Base-by-base conservation (phyloP, 2,329 filamentous ascomycete genomes). In the Alternaria ethzedia region DNA sequence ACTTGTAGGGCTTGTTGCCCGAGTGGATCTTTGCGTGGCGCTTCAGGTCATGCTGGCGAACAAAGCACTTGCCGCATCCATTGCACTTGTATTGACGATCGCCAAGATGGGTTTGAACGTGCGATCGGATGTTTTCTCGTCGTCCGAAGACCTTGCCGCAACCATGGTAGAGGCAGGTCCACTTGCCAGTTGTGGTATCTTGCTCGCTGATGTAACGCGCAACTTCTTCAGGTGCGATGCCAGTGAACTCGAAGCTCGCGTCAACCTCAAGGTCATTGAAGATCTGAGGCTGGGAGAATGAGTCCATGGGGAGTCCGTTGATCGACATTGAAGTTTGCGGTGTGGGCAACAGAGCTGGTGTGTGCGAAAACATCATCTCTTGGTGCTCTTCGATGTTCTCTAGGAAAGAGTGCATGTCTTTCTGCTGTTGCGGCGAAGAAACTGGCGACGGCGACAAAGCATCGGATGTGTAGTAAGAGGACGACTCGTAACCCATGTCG, bases 121-220 rank as follows among this genome's bases (percentile, higher is more conserved):
- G 96, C 1, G 94, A 97, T 79, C 97, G 97, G 84, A 98, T 97
- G 82, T 99, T 98, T 80, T 99, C 96, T 80, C 97, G 97, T 71
- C 96, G 89, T n/a, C 94, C 95, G 77, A 99, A 98, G 57, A 90
- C 88, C 80, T 97, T 97, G 71, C 90, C 88, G 80, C 96, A 99
- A 26, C 89, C 90, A 9, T 93, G 84, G 71, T 80, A 85, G 15
- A 85, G 75, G 71, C 84, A 86, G 11, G 79, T 83, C 80, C 83
- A 85, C 41, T 83, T 81, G 66, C 80, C 79, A 56, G 78, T 82
- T 15, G 71, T 70, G 6, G 78, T 73, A 47, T 82, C 77, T 64
- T 84, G 83, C 61, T 83, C 80, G 63, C 82, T 83, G 63, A 85
- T 84, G 72, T 82, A 84, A 25, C 79, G 76, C 57, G 83, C 81